Percentiles rank a stretch among this genome's conserved stretches.
These are phyloP conservation scores for Colletotrichum sp. DNA, from an alignment of 2,329 filamentous ascomycete species.

Conservation along the genomic window DNA sequence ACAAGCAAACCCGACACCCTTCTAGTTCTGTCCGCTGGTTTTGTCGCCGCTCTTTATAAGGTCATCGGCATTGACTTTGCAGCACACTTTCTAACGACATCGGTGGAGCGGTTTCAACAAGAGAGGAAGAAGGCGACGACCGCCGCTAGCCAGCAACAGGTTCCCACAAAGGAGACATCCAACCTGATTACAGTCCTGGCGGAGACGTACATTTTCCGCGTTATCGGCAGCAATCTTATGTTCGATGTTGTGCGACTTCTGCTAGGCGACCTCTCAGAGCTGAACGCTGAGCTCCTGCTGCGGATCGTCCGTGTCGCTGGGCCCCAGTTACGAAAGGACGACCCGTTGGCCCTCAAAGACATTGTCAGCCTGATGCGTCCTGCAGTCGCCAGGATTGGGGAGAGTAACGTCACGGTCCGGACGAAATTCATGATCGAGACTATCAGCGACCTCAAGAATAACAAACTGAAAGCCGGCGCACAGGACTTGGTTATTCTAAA, in stretches of 20 bases:
- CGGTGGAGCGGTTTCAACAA: constrained; percentile 76
- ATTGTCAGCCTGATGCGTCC: constrained; percentile 82
- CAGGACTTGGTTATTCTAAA: constrained; percentile 73
- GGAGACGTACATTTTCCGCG: constrained; percentile 90
- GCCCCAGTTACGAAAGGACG: constrained; percentile 83
- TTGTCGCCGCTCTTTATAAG: constrained; percentile 86
- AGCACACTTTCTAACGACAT: constrained; percentile 79
- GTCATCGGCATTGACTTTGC: constrained; percentile 88
- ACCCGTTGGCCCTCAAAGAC: constrained; percentile 85
- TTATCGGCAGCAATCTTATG: constrained; percentile 80
- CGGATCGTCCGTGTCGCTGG: constrained; percentile 84
- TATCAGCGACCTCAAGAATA: constrained; percentile 94
- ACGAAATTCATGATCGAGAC: constrained; percentile 98
- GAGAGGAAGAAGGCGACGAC: constrained; percentile 57
- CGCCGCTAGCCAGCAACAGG: constrained; percentile 30
- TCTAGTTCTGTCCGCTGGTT: constrained; percentile 87
- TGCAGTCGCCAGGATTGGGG: constrained; percentile 69
- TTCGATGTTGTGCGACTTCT: constrained; percentile 91
- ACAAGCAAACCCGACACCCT: constrained; percentile 86
- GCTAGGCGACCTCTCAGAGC: constrained; percentile 75
- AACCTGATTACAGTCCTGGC: constrained; percentile 85
- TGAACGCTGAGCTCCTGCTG: constrained; percentile 87
- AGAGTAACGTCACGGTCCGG: constrained; percentile 77
- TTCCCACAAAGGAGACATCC: constrained; percentile 61
- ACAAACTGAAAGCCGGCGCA: constrained; percentile 78